Conservation (phyloP, 2,329 filamentous ascomycete genomes). For the Trichoderma atrobrunneum region DNA sequence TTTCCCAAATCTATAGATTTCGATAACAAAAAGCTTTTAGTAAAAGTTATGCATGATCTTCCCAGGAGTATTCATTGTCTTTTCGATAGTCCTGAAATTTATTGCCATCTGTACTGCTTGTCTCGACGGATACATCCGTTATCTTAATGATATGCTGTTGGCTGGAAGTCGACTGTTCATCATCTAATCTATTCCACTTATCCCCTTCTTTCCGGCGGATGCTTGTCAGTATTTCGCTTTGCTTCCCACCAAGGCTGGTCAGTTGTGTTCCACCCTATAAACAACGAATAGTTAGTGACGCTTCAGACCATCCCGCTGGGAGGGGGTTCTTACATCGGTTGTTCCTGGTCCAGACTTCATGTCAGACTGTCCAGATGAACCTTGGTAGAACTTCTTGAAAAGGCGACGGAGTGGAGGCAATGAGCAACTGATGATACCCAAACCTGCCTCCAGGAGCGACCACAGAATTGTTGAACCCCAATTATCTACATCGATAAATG, state of each 20-base stretch:
- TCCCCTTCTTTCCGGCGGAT: neutral
- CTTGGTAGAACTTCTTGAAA: neutral
- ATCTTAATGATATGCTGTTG: neutral
- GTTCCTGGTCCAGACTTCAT: neutral
- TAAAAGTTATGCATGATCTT: neutral
- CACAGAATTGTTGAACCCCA: neutral
- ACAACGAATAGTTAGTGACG: neutral
- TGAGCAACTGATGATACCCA: neutral
- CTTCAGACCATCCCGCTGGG: neutral
- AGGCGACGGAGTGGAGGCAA: neutral
- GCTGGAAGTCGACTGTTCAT: neutral
- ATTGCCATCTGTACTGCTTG: neutral
- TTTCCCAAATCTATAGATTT: no score
- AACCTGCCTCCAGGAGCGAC: neutral
- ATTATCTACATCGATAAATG: neutral
- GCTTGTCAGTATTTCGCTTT: neutral
- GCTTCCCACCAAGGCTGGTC: neutral
- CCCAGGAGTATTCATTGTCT: neutral
- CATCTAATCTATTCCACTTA: neutral
- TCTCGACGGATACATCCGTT: neutral
- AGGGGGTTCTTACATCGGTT: neutral
- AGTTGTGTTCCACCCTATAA: neutral
- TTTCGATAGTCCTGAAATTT: neutral
- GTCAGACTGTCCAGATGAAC: neutral
- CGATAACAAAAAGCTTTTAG: no score